Base-by-base conservation (phyloP, 805 yeast species). In the Cephaloascus fragrans region DNA sequence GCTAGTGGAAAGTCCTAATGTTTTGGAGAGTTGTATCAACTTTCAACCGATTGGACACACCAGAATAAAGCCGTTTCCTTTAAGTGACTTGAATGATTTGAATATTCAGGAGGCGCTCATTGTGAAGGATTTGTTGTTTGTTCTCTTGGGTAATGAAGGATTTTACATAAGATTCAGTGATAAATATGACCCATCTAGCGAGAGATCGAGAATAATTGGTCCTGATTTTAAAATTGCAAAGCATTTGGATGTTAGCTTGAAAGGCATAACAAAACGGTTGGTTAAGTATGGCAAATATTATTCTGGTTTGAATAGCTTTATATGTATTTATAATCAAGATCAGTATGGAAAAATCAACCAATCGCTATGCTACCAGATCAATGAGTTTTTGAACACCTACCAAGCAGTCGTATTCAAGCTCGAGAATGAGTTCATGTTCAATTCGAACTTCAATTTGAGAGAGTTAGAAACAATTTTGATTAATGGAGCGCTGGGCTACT, bases 171-270 rank as follows among this genome's bases (percentile, higher is more conserved):
- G 88, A 34, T 86, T 72, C 52, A 70, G 80, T 26, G 82, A 76
- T 34, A 64, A 68, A 17, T 85, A 74, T 50, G 74, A 77, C 48
- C 77, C 79, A 0, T 41, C 44, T 0, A 52, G 58, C 26, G 38
- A 50, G 8, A 62, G 58, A 12, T 64, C 69, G 26, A 55, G 71
- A 34, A 57, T 81, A 3, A 55, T 54, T 12, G 95, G 94, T 0
- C 94, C 95, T 1, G 90, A 82, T 42, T 88, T 72, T 56, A 71
- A 76, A 44, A 72, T 87, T 19, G 80, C 83, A 33, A 81, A 77
- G 46, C 77, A 74, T 41, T 62, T 93, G 49, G 95, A 86, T 49
- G 69, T 83, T 1, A 75, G 88, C 19, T 64, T 86, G 41, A 82
- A 82, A 51, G 83, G 82, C 40, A 68, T 86, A 14, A 71, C 87